These are phyloP conservation scores for Spatholobus suberectus DNA, from an alignment of 306 rosid genomes.

Conservation along the genomic window DNA sequence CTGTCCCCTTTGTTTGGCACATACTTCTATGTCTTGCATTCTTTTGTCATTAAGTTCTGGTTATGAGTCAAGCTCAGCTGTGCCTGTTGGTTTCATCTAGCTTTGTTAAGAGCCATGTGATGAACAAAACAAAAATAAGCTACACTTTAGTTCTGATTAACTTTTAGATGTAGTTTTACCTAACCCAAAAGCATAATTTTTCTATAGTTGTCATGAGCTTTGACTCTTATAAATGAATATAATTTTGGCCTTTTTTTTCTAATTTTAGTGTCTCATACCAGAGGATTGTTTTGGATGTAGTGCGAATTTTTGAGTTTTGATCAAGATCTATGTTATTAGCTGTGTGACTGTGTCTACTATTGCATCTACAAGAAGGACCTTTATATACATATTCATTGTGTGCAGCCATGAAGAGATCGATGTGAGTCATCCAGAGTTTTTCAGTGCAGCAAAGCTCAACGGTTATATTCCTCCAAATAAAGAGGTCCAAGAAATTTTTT, in stretches of 20 bases:
- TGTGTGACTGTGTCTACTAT: neutral
- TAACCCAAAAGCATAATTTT: neutral
- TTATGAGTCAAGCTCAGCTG: conserved; percentile 24
- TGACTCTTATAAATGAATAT: neutral
- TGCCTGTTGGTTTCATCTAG: conserved; percentile 32
- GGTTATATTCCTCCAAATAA: conserved; percentile 89
- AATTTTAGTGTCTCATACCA: neutral
- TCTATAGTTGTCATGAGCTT: neutral
- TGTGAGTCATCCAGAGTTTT: conserved; percentile 97
- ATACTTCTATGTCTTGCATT: conserved; percentile 28
- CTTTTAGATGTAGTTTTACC: conserved; percentile 19
- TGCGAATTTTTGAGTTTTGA: neutral
- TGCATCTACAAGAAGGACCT: neutral
- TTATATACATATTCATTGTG: conserved; percentile 32
- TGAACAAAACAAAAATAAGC: neutral
- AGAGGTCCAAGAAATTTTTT: conserved; percentile 63
- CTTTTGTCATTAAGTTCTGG: conserved; percentile 27
- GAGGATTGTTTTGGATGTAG: neutral
- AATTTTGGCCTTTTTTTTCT: conserved; percentile 21
- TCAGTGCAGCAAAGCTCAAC: conserved; percentile 77
- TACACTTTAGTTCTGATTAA: neutral
- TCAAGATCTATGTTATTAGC: neutral
- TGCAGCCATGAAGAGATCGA: conserved; percentile 99
- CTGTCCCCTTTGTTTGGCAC: conserved; percentile 31
- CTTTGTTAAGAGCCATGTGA: conserved; percentile 16